Percentiles rank a stretch among this genome's conserved stretches.
phyloP scores from a whole-genome alignment of 2,329 filamentous ascomycete genomes.

The Fusarium austroafricanum region DNA sequence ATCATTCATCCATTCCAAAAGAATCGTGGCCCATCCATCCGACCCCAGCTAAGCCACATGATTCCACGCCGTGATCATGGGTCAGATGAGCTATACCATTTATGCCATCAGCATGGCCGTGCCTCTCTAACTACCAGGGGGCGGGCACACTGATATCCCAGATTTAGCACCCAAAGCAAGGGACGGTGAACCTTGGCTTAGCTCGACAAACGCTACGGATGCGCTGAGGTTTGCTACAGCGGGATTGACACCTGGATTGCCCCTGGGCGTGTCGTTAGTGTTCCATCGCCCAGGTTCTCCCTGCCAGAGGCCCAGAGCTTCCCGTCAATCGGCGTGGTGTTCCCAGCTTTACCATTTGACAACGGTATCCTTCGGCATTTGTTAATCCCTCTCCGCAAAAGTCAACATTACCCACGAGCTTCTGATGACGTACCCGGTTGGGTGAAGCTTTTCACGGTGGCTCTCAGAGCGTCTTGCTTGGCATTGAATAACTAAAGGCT shows the following conservation, averaged over 20 bases:
- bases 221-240: neutral
- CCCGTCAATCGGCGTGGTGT: conserved; percentile 38
- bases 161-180: conserved; percentile 35
- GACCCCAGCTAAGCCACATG: conserved; percentile 43
- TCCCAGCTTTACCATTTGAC: conserved; percentile 35
- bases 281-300: conserved; percentile 3
- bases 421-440: conserved; percentile 35
- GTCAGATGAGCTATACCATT: conserved; percentile 49
- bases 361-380: conserved; percentile 33
- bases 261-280: conserved; percentile 28
- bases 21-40: conserved; percentile 26
- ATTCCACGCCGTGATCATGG: conserved; percentile 44
- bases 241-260: conserved; percentile 6
- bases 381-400: conserved; percentile 22
- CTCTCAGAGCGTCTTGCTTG: conserved; percentile 1
- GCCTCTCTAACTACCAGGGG: conserved; percentile 36
- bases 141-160: conserved; percentile 27
- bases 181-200: conserved; percentile 33
- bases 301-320: conserved; percentile 15
- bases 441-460: conserved; percentile 1
- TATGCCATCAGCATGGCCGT: conserved; percentile 41
- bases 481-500: conserved; percentile 21
- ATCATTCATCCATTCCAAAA: conserved; percentile 22
- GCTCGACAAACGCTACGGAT: conserved; percentile 15
- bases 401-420: conserved; percentile 21